These are phyloP conservation scores for Saprolegnia diclina DNA, from an alignment of 352 stramenopile species.

Conservation along the genomic window DNA sequence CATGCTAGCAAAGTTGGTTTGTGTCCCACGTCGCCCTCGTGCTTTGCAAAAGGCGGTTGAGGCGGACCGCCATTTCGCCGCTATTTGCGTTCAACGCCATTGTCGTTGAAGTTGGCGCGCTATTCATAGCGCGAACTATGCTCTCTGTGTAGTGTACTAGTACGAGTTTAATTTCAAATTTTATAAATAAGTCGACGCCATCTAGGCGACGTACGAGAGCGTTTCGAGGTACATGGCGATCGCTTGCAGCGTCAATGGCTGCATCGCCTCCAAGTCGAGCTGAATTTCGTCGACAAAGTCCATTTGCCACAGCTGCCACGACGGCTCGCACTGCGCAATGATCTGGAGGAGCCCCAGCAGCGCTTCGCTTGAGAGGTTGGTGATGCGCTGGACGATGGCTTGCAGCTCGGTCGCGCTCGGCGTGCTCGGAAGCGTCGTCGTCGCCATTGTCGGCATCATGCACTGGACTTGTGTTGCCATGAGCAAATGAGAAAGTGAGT, in stretches of 20 bases:
- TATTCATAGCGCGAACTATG: neutral
- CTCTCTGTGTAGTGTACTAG: no score
- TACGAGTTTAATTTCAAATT: slow-evolving; percentile 9
- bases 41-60: no score
- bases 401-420: slow-evolving; percentile 3
- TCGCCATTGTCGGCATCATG: no score
- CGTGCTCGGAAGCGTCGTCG: no score
- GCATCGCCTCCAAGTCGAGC: slow-evolving; percentile 23
- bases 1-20: slow-evolving; percentile 4
- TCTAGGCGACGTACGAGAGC: neutral
- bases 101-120: no score
- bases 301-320: slow-evolving; percentile 16
- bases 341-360: slow-evolving; percentile 15
- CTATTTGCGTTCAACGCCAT: no score
- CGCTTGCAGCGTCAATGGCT: slow-evolving; percentile 21
- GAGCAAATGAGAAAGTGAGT: no score
- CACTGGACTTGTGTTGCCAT: no score
- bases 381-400: slow-evolving; percentile 14
- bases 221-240: slow-evolving; percentile 15
- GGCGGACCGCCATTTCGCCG: no score
- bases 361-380: slow-evolving; percentile 5
- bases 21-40: neutral
- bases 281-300: slow-evolving; percentile 10
- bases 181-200: slow-evolving; percentile 5
- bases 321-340: slow-evolving; percentile 14